A percentile compares a stretch with the other conserved stretches of the same genome.
phyloP scores from a whole-genome alignment of 306 rosid genomes.

The Quercus engelmannii region DNA sequence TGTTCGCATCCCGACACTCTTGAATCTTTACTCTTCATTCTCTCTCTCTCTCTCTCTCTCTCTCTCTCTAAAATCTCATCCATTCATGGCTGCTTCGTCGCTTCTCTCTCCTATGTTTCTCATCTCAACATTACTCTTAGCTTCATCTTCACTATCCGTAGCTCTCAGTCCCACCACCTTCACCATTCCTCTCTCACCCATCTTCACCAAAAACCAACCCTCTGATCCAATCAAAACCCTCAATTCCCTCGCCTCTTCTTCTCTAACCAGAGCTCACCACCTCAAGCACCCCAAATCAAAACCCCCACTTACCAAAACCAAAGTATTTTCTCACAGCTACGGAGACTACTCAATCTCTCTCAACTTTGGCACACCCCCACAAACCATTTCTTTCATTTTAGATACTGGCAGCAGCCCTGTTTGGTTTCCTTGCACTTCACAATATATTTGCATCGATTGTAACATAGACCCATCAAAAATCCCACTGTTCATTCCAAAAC shows the following conservation, averaged over 20 bases:
- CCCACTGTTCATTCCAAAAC: conserved; percentile 56
- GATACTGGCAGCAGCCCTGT: conserved; percentile 93
- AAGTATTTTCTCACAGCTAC: conserved; percentile 49
- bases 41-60: too few relatives aligned
- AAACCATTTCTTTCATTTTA: conserved; percentile 44
- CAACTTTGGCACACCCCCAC: conserved; percentile 77
- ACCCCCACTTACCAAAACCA: conserved; percentile 21
- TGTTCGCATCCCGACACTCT: too few relatives aligned
- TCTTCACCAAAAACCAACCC: conserved; percentile 22
- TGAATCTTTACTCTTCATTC: too few relatives aligned
- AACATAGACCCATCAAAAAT: conserved; percentile 39
- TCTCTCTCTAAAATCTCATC: not conserved
- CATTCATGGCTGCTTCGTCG: conserved; percentile 27
- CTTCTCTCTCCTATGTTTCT: conserved; percentile 14
- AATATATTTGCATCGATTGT: conserved; percentile 62
- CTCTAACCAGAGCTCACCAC: conserved; percentile 68
- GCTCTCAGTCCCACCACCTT: conserved; percentile 25
- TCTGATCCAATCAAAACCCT: conserved; percentile 51
- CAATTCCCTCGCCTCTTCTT: conserved; percentile 46
- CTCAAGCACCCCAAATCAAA: conserved; percentile 40
- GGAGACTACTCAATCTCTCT: conserved; percentile 75
- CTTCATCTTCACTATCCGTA: conserved; percentile 22
- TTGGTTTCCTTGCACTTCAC: conserved; percentile 90
- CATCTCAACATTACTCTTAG: conserved; percentile 21
- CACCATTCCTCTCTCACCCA: conserved; percentile 44